Evolutionary conservation across 805 yeast genomes (phyloP).

Genomic region (Myxozyma neotropica): DNA sequence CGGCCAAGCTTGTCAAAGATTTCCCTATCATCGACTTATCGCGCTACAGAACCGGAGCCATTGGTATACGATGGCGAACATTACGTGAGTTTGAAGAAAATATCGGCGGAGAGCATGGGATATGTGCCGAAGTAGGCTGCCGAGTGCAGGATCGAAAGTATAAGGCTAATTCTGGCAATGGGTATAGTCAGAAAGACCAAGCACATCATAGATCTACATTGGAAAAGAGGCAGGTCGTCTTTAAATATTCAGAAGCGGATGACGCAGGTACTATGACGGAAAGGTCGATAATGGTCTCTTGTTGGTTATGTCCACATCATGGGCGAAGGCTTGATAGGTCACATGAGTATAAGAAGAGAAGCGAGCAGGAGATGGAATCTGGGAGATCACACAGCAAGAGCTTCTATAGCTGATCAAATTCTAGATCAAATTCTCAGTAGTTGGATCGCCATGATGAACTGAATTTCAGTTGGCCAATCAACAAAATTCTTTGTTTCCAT

Average conservation of each 20-base stretch:
- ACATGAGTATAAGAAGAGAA: constrained; percentile 16
- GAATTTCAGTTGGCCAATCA: no score
- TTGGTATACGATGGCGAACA: constrained; percentile 27
- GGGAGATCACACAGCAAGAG: background rate
- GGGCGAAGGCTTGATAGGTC: constrained; percentile 20
- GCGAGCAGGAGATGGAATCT: background rate
- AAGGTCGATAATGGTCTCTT: constrained; percentile 21
- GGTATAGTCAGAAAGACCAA: background rate
- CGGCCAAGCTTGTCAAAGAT: constrained; percentile 16
- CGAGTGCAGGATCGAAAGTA: constrained; percentile 4
- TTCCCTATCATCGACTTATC: constrained; percentile 24
- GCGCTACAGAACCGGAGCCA: constrained; percentile 18
- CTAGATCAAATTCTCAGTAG: no score
- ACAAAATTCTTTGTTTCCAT: no score
- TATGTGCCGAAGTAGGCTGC: constrained; percentile 23
- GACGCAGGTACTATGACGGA: constrained; percentile 4
- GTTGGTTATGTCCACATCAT: constrained; percentile 27
- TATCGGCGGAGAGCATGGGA: constrained; percentile 22
- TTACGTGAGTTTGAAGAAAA: constrained; percentile 16
- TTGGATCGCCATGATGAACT: no score
- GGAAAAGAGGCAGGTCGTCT: constrained; percentile 19
- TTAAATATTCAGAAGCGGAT: constrained; percentile 16
- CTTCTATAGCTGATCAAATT: background rate
- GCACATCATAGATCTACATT: background rate
- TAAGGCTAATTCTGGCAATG: constrained; percentile 9